Evolutionary conservation across 2,329 filamentous ascomycete species (phyloP).

Genomic region (Ophiostoma pallidulum): DNA sequence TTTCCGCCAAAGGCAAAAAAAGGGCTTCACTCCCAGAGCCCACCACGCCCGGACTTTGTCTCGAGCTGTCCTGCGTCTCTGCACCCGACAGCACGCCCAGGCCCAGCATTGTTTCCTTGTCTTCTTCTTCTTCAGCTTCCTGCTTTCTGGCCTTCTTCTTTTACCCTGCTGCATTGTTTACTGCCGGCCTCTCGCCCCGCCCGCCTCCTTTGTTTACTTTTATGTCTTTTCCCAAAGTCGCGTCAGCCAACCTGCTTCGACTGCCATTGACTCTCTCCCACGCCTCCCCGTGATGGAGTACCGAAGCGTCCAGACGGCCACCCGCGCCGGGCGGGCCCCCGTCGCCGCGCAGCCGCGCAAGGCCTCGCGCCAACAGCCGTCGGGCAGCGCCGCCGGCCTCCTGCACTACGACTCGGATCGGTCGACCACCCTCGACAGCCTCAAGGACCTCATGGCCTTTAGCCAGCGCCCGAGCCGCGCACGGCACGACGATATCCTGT

Average conservation of each 20-base stretch:
- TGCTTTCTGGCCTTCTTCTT: too few species aligned
- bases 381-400: background rate
- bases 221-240: background rate
- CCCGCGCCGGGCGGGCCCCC: conserved; percentile 4
- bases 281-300: conserved; percentile 7
- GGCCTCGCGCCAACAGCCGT: background rate
- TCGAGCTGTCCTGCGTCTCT: background rate
- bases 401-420: conserved; percentile 16
- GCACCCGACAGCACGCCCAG: background rate
- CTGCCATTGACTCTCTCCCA: background rate
- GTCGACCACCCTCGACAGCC: conserved; percentile 15
- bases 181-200: background rate
- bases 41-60: background rate
- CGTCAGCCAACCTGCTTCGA: conserved; percentile 3
- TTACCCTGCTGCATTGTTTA: background rate
- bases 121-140: too few species aligned
- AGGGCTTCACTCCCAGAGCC: background rate
- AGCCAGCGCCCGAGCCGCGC: conserved; percentile 8
- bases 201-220: conserved; percentile 12
- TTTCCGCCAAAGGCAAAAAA: conserved; percentile 1
- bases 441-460: conserved; percentile 16
- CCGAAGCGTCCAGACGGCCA: conserved; percentile 4
- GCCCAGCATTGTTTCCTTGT: conserved; percentile 2
- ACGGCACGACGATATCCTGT: conserved; percentile 30
- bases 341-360: conserved; percentile 1